Evolutionary conservation across 495 filamentous ascomycete genomes (phyloP).

Genomic region (Lophium mytilinum): DNA sequence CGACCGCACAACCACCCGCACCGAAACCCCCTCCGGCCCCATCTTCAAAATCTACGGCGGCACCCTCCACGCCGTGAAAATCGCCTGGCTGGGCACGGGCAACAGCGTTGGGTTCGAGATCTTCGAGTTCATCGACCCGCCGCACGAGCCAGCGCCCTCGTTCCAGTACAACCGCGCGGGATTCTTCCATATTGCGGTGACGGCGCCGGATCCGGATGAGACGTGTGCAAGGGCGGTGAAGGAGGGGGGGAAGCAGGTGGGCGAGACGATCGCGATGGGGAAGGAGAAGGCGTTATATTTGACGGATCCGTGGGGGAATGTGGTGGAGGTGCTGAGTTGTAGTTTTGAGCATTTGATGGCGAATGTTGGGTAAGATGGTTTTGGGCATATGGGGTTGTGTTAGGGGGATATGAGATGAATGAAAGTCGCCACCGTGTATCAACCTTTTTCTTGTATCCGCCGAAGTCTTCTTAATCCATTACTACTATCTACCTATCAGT

Average conservation of each 20-base stretch:
- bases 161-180: slow-evolving; percentile 19
- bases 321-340: slow-evolving; percentile 8
- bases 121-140: slow-evolving; percentile 26
- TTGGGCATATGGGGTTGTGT: no score
- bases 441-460: no score
- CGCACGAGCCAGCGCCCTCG: slow-evolving; percentile 1
- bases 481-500: no score
- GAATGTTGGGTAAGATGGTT: background rate
- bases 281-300: slow-evolving; percentile 3
- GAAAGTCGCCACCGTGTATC: no score
- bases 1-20: slow-evolving; percentile 17
- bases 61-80: slow-evolving; percentile 22
- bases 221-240: background rate
- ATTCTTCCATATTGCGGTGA: slow-evolving; percentile 20
- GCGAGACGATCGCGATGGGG: slow-evolving; percentile 5
- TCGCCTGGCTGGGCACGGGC: slow-evolving; percentile 20
- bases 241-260: slow-evolving; percentile 5
- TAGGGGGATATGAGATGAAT: no score
- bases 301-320: slow-evolving; percentile 10
- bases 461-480: no score
- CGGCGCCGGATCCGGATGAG: slow-evolving; percentile 12
- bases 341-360: slow-evolving; percentile 18
- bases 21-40: slow-evolving; percentile 4
- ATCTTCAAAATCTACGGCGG: slow-evolving; percentile 20
- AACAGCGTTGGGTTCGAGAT: slow-evolving; percentile 27